Conservation (phyloP, 2,329 filamentous ascomycete species). For the Xylariaceae sp. region DNA sequence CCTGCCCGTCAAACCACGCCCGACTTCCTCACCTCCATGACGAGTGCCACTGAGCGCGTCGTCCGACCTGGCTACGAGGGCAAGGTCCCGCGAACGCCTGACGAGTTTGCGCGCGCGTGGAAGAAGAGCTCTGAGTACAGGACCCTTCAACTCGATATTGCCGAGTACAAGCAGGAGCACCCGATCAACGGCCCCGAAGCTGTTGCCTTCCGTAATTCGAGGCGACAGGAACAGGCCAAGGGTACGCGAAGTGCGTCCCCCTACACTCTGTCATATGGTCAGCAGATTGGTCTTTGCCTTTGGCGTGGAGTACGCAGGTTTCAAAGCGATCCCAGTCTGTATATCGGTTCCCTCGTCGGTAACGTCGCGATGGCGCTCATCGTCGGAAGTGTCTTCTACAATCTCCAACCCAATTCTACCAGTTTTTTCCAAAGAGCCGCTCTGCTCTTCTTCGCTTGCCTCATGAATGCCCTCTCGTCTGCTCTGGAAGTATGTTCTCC, state of each 20-base stretch:
- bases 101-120: constrained; percentile 58
- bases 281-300: constrained; percentile 76
- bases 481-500: constrained; percentile 60
- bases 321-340: constrained; percentile 70
- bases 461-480: constrained; percentile 80
- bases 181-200: constrained; percentile 54
- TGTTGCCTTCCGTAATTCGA: constrained; percentile 51
- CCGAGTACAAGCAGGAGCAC: constrained; percentile 49
- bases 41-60: constrained; percentile 52
- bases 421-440: constrained; percentile 79
- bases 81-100: constrained; percentile 53
- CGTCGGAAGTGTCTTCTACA: constrained; percentile 76
- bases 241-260: constrained; percentile 65
- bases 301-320: constrained; percentile 77
- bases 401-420: constrained; percentile 58
- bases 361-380: constrained; percentile 76
- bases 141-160: constrained; percentile 50
- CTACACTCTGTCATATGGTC: constrained; percentile 71
- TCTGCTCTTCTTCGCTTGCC: constrained; percentile 80
- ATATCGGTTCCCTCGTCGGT: constrained; percentile 62
- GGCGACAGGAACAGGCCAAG: constrained; percentile 51
- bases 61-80: constrained; percentile 53
- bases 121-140: constrained; percentile 49
- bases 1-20: constrained; percentile 64
- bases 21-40: constrained; percentile 71